Base-by-base conservation (phyloP, 768 basidiomycete genomes). In the Mycena indigotica region DNA sequence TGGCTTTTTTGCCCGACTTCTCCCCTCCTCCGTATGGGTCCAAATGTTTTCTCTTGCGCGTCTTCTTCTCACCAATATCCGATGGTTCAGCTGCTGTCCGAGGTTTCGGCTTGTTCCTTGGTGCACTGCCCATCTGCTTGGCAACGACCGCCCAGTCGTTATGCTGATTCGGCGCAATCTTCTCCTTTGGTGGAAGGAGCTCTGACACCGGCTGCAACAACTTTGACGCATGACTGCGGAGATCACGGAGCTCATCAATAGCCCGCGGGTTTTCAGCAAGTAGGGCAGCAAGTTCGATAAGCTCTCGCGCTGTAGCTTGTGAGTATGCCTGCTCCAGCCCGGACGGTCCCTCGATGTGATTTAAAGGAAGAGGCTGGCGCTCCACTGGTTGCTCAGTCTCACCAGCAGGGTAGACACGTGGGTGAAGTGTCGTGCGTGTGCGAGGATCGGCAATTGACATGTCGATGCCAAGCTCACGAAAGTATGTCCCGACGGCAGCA, bases 401-500 rank as follows among this genome's bases (percentile, higher is more conserved):
- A 19, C 15, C 41, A 23, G 8, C 41, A 21, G 41, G 41, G 15
- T 44, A 5, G 41, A 44, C 15, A 8, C 23, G 41, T 19, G 41
- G 41, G 23, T 44, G 41, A 23, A 44, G 41, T 8, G 41, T 16
- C 15, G 41, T 44, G 41, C 41, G 41, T 23, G 41, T 23, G 15
- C 15, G 15, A 8, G 41, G 41, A 12, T 12, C 15, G 5, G 15
- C 8, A 21, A 44, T 44, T 12, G 41, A 44, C 8, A 44, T 8
- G 41, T 44, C 41, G 41, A 44, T 19, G 8, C 15, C 41, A 21
- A 5, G 17, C 19, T 23, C 23, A 8, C n/a, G 16, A 35, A 55
- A 66, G 15, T 50, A 39, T 3, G 4, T n/a, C 32, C 60, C 56
- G 10, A 65, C 57, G 1, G 60, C 64, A 21, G 19, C 35, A 19